phyloP scores from a whole-genome alignment of 2,329 filamentous ascomycete species.

The Pestalotiopsis fici region DNA sequence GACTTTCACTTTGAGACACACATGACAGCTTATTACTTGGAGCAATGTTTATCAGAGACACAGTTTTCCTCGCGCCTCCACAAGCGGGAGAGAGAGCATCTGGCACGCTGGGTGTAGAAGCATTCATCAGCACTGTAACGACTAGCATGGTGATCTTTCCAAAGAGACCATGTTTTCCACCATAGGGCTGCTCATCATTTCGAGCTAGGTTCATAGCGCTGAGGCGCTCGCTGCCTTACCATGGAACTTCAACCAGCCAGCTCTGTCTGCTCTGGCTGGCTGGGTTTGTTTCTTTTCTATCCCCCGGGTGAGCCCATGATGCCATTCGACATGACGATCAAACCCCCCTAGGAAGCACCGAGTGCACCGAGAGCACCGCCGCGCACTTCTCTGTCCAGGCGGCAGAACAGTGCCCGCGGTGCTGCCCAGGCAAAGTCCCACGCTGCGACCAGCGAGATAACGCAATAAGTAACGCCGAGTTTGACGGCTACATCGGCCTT shows the following conservation, averaged over 20 bases:
- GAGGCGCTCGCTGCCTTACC: not conserved
- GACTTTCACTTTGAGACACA: not conserved
- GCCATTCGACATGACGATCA: not conserved
- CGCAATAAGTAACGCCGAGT: conserved; percentile 4
- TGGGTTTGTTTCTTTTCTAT: not conserved
- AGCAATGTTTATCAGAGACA: too few species aligned
- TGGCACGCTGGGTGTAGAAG: not conserved
- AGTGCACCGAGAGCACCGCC: not conserved
- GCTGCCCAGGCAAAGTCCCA: not conserved
- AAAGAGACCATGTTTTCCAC: too few species aligned
- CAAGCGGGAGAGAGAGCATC: too few species aligned
- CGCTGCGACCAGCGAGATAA: not conserved
- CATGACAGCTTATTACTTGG: not conserved
- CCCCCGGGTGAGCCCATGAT: not conserved
- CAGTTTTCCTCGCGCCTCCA: too few species aligned
- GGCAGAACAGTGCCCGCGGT: not conserved
- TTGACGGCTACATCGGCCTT: conserved; percentile 4
- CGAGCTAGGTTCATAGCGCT: not conserved
- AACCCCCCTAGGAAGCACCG: not conserved
- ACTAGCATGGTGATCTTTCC: not conserved
- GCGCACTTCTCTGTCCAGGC: not conserved
- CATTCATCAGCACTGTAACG: not conserved
- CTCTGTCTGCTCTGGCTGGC: not conserved
- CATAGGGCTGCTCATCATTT: not conserved
- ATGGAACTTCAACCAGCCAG: not conserved